Conservation (phyloP, 2,329 filamentous ascomycete species). For the Thermothelomyces thermophilus region DNA sequence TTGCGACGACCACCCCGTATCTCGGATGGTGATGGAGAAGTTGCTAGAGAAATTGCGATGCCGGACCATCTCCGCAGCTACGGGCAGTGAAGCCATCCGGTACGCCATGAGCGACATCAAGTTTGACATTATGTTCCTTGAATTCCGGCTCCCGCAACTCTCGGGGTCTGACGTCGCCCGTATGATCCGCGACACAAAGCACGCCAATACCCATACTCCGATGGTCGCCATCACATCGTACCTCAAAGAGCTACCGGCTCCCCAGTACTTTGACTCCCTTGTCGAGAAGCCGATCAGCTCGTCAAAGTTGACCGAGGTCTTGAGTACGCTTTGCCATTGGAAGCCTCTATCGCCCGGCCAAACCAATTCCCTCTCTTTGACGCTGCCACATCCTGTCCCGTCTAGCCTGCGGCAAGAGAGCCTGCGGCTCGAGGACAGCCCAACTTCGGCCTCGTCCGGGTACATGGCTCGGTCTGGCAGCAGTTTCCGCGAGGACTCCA, state of each 20-base stretch:
- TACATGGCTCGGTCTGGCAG: slow-evolving; percentile 65
- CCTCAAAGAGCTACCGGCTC: slow-evolving; percentile 90
- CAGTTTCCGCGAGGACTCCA: slow-evolving; percentile 78
- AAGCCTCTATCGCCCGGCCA: slow-evolving; percentile 60
- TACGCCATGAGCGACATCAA: slow-evolving; percentile 97
- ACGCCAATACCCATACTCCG: slow-evolving; percentile 87
- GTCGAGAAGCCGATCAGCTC: slow-evolving; percentile 96
- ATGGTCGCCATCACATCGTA: slow-evolving; percentile 97
- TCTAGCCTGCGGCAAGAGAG: slow-evolving; percentile 61
- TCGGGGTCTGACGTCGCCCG: slow-evolving; percentile 92
- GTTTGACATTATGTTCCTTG: slow-evolving; percentile 97
- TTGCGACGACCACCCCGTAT: slow-evolving; percentile 96
- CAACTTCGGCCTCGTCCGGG: slow-evolving; percentile 68
- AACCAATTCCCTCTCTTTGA: slow-evolving; percentile 36
- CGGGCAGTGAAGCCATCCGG: slow-evolving; percentile 84
- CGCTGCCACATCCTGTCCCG: slow-evolving; percentile 53
- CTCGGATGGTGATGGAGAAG: slow-evolving; percentile 97
- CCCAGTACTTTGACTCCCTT: slow-evolving; percentile 90
- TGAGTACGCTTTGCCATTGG: slow-evolving; percentile 88
- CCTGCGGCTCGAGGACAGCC: slow-evolving; percentile 66
- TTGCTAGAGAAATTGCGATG: slow-evolving; percentile 91
- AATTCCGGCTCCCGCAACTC: slow-evolving; percentile 91
- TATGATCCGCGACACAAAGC: slow-evolving; percentile 96
- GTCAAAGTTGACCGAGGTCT: slow-evolving; percentile 80
- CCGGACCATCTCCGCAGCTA: slow-evolving; percentile 84